Evolutionary conservation across 2,329 filamentous ascomycete genomes (phyloP), one percentile per base, ranked within the genome.

Genomic region (Cryoendolithus antarcticus): DNA sequence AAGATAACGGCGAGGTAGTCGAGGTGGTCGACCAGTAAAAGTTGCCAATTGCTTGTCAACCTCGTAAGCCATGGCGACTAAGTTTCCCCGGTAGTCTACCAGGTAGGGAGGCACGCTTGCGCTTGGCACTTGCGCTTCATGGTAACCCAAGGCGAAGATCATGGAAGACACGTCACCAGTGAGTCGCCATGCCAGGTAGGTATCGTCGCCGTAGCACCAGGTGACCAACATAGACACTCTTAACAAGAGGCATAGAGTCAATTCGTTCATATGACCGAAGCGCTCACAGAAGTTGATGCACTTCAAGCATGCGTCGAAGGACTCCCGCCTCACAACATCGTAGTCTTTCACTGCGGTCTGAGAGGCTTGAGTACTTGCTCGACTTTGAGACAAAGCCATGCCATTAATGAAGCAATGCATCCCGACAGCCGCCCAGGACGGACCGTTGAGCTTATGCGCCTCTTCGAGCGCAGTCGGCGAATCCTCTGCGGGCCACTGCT

Each of bases 201-300:
- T 41, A 21, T 44, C 42, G 12, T 44, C 42, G 10, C 42, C 39
- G 4, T 30, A 41, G 30, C 42, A 37, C 42, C 42, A 44, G 4
- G 42, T 44, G 10, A 35, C 21, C 19, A 41, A 13, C 27, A 41
- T 34, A 6, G 24, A 30, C 3, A 32, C 15, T 10, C 19, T 9
- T 3, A 32, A 3, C 12, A 41, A 8, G 10, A 35, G 27, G 30
- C 34, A 35, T 8, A 44, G 15, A 3, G 31, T 44, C 4, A 44
- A 28, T 13, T 44, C 42, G 35, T 44, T 44, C 9, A 41, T 24
- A 30, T 38, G 36, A 1, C 36, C 36, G 19, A 38, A 27, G 1
- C 15, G 36, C 19, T 38, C 36, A 9, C 36, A 38, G 5, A 38
- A 32, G 3, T 12, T 9, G 30, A 32, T 27, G 29, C 36, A 38